Percentiles rank a stretch among this genome's conserved stretches.
Evolutionary conservation across 768 basidiomycete genomes (phyloP).

Genomic region (Cubamyces lactineus): DNA sequence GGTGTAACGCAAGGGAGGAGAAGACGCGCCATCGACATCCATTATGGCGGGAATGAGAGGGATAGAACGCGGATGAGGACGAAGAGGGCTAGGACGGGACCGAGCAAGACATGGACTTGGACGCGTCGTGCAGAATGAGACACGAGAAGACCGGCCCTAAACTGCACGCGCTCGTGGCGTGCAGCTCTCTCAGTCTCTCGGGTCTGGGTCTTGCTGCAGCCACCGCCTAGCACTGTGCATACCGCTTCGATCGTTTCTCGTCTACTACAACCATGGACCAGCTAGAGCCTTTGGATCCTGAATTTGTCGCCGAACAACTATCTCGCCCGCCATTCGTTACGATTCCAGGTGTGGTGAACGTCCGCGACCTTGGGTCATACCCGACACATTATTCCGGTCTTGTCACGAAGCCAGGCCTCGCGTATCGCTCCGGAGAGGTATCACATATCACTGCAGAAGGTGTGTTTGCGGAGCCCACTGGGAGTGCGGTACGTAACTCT

Average conservation of each 20-base stretch:
- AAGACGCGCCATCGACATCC: slow-evolving; percentile 57
- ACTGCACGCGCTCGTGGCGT: slow-evolving; percentile 28
- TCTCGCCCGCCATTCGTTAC: slow-evolving; percentile 71
- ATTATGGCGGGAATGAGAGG: slow-evolving; percentile 38
- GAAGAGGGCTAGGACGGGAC: background rate
- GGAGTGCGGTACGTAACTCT: background rate
- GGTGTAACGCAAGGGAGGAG: slow-evolving; percentile 55
- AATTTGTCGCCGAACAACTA: slow-evolving; percentile 63
- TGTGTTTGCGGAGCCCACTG: slow-evolving; percentile 27
- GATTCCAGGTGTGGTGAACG: slow-evolving; percentile 75
- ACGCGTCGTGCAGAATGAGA: slow-evolving; percentile 34
- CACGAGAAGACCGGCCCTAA: slow-evolving; percentile 53
- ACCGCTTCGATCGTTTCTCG: background rate
- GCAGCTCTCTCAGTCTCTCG: slow-evolving; percentile 1
- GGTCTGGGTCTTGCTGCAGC: background rate
- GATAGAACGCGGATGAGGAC: slow-evolving; percentile 25
- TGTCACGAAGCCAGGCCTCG: slow-evolving; percentile 57
- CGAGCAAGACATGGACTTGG: slow-evolving; percentile 19
- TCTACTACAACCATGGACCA: slow-evolving; percentile 27
- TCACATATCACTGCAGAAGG: slow-evolving; percentile 73
- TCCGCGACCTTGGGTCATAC: slow-evolving; percentile 72
- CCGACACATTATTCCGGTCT: slow-evolving; percentile 48
- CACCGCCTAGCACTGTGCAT: background rate
- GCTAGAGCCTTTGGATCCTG: slow-evolving; percentile 67
- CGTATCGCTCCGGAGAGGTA: slow-evolving; percentile 75